Base-by-base conservation (phyloP, 106 monocot genomes). In the Acorus calamus region DNA sequence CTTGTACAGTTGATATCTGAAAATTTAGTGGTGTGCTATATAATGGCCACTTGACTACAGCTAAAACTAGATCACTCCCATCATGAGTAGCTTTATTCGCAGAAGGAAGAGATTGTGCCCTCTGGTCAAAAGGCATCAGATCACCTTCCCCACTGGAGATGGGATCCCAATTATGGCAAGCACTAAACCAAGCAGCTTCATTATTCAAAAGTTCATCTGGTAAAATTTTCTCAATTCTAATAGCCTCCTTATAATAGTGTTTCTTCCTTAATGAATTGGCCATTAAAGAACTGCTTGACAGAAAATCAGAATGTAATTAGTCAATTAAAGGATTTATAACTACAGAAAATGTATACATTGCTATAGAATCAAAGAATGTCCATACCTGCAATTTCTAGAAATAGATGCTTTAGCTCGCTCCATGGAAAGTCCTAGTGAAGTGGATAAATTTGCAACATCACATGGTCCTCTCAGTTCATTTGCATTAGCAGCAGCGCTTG, bases 101-200 rank as follows among this genome's bases (percentile, higher is more conserved):
- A 73, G 50, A 7, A 67, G 60, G 12, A 57, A 80, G 76, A 69
- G 66, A 61, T 54, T 80, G 82, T 14, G 76, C 46, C 56, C 79
- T 77, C 49, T 80, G 74, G 61, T 85, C 85, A 58, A 82, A 73
- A 43, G 87, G 73, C 11, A 73, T 84, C 60, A 87, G 71, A 71
- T 96, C 96, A 76, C 78, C 78, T 13, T 80, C 70, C 7, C 86
- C 93, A 69, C 77, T 88, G 67, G 96, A 91, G 47, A 85, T 70
- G 56, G 91, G 78, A 78, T 98, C 87, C 91, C 88, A 91, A 50
- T 75, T 67, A 54, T 72, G 84, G 78, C 87, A 98, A 49, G 85
- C 75, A 44, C 49, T 59, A 60, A 88, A 71, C 77, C 69, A 85
- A 44, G 44, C 57, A 4, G 13, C 64, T 42, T 70, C 62, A 44